Evolutionary conservation across 169 alveolate species (phyloP).

Genomic region (Eimeria maxima): DNA sequence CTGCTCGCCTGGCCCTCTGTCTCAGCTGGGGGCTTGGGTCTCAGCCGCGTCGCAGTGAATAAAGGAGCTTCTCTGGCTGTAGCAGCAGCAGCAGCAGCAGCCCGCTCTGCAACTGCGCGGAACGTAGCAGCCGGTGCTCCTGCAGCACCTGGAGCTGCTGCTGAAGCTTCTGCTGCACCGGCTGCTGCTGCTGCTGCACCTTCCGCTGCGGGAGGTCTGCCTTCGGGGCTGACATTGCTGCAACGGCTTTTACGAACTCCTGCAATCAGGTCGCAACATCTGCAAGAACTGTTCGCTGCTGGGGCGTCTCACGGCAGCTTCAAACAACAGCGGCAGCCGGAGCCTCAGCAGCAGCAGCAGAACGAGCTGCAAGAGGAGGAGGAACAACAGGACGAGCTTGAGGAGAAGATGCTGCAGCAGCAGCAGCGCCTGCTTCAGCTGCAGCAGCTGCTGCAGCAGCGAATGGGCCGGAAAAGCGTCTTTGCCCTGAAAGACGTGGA

Average conservation of each 20-base stretch:
- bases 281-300: slow-evolving; percentile 9
- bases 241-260: slow-evolving; percentile 17
- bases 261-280: not conserved
- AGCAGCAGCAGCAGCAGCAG: slow-evolving; percentile 71
- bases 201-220: not conserved
- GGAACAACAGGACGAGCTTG: no score
- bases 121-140: not conserved
- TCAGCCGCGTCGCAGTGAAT: not conserved
- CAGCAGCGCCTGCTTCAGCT: not conserved
- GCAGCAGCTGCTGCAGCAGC: not conserved
- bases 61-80: not conserved
- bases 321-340: slow-evolving; percentile 23
- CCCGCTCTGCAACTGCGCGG: not conserved
- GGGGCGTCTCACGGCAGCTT: not conserved
- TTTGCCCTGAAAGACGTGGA: slow-evolving; percentile 19
- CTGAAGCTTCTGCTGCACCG: not conserved
- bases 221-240: slow-evolving; percentile 30
- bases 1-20: slow-evolving; percentile 48
- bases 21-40: slow-evolving; percentile 1
- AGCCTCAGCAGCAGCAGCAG: slow-evolving; percentile 33
- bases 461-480: not conserved
- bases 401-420: not conserved
- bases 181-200: not conserved
- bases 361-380: not conserved
- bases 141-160: not conserved